phyloP scores from a whole-genome alignment of 805 yeast genomes.

The Wickerhamomyces queroliae region DNA sequence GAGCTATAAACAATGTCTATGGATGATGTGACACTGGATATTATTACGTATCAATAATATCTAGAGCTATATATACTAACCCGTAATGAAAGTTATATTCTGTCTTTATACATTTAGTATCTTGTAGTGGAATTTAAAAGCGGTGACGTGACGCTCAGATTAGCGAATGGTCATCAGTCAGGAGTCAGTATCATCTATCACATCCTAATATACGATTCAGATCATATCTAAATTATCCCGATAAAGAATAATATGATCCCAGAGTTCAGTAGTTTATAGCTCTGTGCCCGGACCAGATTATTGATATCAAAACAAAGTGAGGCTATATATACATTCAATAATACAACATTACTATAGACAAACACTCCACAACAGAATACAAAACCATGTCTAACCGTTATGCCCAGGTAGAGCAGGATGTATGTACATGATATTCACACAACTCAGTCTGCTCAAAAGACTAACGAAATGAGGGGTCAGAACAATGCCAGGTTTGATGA shows the following conservation, averaged over 20 bases:
- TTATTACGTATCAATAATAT: background rate
- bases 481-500: slow-evolving; percentile 60
- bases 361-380: background rate
- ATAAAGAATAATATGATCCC: no score
- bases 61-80: background rate
- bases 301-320: no score
- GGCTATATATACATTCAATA: background rate
- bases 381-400: slow-evolving; percentile 22
- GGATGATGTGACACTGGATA: background rate
- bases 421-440: background rate
- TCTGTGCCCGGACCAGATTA: no score
- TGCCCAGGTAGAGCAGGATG: slow-evolving; percentile 24
- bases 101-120: background rate
- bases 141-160: no score
- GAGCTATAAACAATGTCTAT: slow-evolving; percentile 12
- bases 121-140: background rate
- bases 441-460: background rate
- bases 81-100: background rate
- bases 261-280: no score
- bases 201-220: no score
- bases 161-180: no score
- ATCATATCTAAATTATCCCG: no score
- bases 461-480: slow-evolving; percentile 26
- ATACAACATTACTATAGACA: background rate
- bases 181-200: no score